Evolutionary conservation across 805 yeast species (phyloP).

Genomic region (Lachancea fermentati): DNA sequence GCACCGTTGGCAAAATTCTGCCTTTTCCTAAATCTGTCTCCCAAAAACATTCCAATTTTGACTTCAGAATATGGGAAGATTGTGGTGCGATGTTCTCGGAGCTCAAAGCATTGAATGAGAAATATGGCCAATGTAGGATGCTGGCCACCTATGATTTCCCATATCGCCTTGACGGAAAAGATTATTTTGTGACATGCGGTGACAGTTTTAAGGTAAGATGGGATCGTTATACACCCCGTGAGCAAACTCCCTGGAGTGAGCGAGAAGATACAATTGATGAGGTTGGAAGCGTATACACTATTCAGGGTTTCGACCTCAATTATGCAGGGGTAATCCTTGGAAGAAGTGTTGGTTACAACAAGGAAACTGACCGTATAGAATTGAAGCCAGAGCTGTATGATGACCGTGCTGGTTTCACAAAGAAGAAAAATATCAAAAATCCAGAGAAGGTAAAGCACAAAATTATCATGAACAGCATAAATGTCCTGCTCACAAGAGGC

Average conservation of each 20-base stretch:
- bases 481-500: constrained; percentile 42
- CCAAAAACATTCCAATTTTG: constrained; percentile 20
- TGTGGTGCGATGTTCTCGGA: constrained; percentile 39
- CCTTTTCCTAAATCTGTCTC: constrained; percentile 27
- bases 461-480: constrained; percentile 40
- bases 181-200: constrained; percentile 41
- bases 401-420: constrained; percentile 42
- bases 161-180: constrained; percentile 40
- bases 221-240: constrained; percentile 42
- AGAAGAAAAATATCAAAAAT: constrained; percentile 35
- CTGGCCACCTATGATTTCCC: constrained; percentile 44
- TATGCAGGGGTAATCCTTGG: constrained; percentile 44
- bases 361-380: constrained; percentile 30
- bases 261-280: constrained; percentile 41
- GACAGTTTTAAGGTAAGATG: constrained; percentile 40
- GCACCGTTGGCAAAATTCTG: constrained; percentile 33
- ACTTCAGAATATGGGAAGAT: constrained; percentile 37
- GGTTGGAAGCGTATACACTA: constrained; percentile 44
- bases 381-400: constrained; percentile 37
- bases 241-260: constrained; percentile 41
- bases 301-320: constrained; percentile 44
- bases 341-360: constrained; percentile 38
- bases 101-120: constrained; percentile 27
- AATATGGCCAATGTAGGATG: constrained; percentile 39
- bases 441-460: constrained; percentile 35